phyloP scores from a whole-genome alignment of 1,139 yeast genomes.

The Scheffersomyces parashehatae region DNA sequence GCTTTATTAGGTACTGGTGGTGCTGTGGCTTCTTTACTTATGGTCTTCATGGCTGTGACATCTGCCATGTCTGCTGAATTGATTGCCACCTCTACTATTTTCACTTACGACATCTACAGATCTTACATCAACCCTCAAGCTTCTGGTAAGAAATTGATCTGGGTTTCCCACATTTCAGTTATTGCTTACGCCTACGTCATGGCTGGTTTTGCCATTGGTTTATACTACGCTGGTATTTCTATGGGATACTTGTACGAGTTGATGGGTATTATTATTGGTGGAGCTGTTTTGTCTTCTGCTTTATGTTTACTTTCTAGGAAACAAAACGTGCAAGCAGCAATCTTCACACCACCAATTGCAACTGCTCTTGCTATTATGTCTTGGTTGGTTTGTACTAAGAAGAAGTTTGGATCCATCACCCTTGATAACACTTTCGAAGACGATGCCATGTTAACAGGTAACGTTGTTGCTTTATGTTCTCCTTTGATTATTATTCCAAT shows the following conservation, averaged over 20 bases:
- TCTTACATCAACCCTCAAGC: conserved; percentile 79
- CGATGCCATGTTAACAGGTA: conserved; percentile 84
- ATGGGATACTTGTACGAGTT: conserved; percentile 86
- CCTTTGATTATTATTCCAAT: conserved; percentile 72
- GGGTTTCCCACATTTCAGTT: conserved; percentile 67
- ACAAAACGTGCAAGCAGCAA: conserved; percentile 64
- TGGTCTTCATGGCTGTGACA: conserved; percentile 82
- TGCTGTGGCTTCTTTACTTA: conserved; percentile 72
- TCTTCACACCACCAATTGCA: conserved; percentile 61
- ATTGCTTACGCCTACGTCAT: conserved; percentile 64
- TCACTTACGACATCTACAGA: conserved; percentile 83
- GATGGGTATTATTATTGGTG: conserved; percentile 85
- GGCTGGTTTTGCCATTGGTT: conserved; percentile 82
- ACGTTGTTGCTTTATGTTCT: conserved; percentile 74
- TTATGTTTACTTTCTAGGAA: conserved; percentile 68
- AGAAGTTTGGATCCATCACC: conserved; percentile 51
- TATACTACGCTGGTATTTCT: conserved; percentile 76
- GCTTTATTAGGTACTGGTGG: conserved; percentile 86
- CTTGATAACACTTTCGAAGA: conserved; percentile 72
- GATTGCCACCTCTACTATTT: conserved; percentile 81
- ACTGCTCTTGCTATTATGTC: conserved; percentile 62
- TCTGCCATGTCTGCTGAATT: conserved; percentile 86
- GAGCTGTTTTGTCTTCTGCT: conserved; percentile 80
- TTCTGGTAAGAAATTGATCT: conserved; percentile 65
- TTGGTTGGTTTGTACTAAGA: conserved; percentile 65